These are phyloP conservation scores for Xylaria palmicola DNA, from an alignment of 495 filamentous ascomycete genomes.

Conservation along the genomic window DNA sequence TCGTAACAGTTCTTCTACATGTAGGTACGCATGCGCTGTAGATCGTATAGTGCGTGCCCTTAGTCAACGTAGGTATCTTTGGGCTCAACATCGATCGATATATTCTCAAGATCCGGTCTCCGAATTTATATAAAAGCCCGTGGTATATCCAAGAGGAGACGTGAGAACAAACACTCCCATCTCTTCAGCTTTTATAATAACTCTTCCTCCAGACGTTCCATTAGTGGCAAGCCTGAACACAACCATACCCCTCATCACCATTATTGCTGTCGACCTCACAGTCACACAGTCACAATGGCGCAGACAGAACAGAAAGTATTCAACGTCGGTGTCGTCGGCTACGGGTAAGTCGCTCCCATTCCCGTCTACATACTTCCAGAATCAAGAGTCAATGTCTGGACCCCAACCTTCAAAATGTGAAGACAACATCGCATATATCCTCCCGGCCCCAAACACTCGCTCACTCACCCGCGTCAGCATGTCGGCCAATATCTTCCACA, in stretches of 20 bases:
- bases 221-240: not conserved
- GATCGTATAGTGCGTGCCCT: too few species aligned
- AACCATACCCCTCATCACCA: not conserved
- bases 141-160: not conserved
- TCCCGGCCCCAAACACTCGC: too few species aligned
- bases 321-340: conserved; percentile 56
- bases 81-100: not conserved
- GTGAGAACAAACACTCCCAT: not conserved
- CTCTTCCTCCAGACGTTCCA: not conserved
- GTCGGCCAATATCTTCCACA: conserved; percentile 88
- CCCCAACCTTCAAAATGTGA: not conserved
- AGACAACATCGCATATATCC: too few species aligned
- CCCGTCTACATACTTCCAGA: not conserved
- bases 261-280: not conserved
- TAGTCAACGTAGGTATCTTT: too few species aligned
- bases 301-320: conserved; percentile 28
- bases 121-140: not conserved
- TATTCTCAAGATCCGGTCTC: not conserved
- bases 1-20: conserved; percentile 4
- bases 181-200: not conserved
- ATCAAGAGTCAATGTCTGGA: too few species aligned
- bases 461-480: conserved; percentile 45
- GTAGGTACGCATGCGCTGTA: not conserved
- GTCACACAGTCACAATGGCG: conserved; percentile 17
- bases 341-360: conserved; percentile 41